Conservation (phyloP, 2,329 filamentous ascomycete species). For the Kalmusia sp. region DNA sequence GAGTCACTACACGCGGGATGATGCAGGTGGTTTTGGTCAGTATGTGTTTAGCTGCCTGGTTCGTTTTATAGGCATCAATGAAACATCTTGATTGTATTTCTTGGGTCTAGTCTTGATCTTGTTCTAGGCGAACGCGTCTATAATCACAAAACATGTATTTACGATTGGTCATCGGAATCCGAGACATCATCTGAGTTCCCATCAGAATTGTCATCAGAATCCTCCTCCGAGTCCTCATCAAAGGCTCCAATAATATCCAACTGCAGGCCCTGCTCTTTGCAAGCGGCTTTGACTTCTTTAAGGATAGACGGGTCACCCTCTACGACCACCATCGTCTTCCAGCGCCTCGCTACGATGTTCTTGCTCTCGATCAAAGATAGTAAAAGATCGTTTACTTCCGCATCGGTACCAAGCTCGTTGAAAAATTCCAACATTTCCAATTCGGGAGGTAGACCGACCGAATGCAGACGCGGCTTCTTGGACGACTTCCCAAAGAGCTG, state of each 20-base stretch:
- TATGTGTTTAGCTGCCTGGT: background rate
- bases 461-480: constrained; percentile 39
- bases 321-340: constrained; percentile 33
- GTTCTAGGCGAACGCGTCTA: background rate
- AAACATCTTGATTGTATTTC: background rate
- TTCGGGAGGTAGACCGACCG: constrained; percentile 36
- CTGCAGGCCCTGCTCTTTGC: constrained; percentile 25
- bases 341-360: constrained; percentile 30
- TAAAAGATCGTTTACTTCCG: constrained; percentile 37
- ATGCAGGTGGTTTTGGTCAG: background rate
- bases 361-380: constrained; percentile 35
- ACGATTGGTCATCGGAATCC: background rate
- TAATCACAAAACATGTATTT: background rate
- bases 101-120: constrained; percentile 1
- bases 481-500: constrained; percentile 42
- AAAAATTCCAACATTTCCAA: constrained; percentile 40
- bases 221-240: background rate
- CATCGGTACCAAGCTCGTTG: constrained; percentile 40
- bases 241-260: constrained; percentile 59
- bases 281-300: constrained; percentile 30
- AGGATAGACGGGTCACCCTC: constrained; percentile 34
- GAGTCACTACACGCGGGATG: background rate
- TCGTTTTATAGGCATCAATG: background rate
- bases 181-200: background rate
- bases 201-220: background rate